These are phyloP conservation scores for Scutellaria baicalensis DNA, from an alignment of 257 asterid species.

Conservation along the genomic window DNA sequence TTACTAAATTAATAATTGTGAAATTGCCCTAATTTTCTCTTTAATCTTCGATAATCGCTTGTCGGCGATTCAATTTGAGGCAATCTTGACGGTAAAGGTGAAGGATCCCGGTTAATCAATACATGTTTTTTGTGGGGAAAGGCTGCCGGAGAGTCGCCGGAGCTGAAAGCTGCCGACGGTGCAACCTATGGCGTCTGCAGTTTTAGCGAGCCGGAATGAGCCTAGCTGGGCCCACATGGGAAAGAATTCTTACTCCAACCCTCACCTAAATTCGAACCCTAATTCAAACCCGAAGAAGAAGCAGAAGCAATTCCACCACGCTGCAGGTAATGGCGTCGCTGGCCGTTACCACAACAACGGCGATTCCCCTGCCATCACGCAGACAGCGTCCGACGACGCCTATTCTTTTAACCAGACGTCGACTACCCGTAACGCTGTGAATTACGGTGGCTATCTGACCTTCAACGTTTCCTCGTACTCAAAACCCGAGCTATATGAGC, in stretches of 20 bases:
- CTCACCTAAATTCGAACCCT: conserved; percentile 56
- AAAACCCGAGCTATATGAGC: conserved; percentile 49
- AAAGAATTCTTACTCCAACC: conserved; percentile 56
- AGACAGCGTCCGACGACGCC: conserved; percentile 87
- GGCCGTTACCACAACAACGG: conserved; percentile 25
- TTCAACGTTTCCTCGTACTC: conserved; percentile 45
- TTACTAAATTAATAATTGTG: not conserved
- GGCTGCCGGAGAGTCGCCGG: conserved; percentile 38
- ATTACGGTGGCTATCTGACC: conserved; percentile 54
- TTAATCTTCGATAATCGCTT: not conserved
- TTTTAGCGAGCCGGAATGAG: conserved; percentile 79
- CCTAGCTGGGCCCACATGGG: conserved; percentile 92
- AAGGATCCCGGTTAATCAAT: conserved; percentile 9
- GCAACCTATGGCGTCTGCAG: conserved; percentile 81
- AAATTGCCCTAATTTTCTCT: not conserved
- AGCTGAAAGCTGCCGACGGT: conserved; percentile 39
- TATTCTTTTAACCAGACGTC: conserved; percentile 75
- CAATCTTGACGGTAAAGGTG: not conserved
- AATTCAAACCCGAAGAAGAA: conserved; percentile 75
- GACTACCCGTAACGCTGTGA: conserved; percentile 38
- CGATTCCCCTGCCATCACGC: conserved; percentile 59
- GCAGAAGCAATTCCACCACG: conserved; percentile 62
- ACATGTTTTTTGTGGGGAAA: conserved; percentile 37
- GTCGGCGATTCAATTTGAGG: conserved; percentile 5
- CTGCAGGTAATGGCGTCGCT: conserved; percentile 37